A percentile compares a stretch with the other conserved stretches of the same genome.
phyloP scores from a whole-genome alignment of 495 filamentous ascomycete genomes.

The Corynascus novoguineensis region DNA sequence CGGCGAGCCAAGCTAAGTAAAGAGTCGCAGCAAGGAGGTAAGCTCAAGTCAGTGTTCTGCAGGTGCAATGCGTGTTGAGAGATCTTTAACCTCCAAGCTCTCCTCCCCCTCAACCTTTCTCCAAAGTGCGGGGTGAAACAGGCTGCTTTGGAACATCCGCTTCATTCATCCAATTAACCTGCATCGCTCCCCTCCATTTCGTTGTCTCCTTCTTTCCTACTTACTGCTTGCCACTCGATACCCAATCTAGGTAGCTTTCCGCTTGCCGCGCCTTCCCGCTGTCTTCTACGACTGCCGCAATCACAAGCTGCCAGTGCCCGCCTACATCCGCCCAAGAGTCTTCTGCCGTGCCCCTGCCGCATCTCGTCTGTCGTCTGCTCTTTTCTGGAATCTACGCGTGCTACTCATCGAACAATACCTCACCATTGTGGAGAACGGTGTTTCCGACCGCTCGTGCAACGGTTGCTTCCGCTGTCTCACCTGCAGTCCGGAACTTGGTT shows the following conservation, averaged over 20 bases:
- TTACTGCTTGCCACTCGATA: conserved; percentile 4
- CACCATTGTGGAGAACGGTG: too few species aligned
- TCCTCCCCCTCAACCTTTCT: conserved; percentile 3
- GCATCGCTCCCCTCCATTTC: conserved; percentile 24
- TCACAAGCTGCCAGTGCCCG: background rate
- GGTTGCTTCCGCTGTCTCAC: background rate
- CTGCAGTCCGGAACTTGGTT: conserved; percentile 2
- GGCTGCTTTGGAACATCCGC: conserved; percentile 16
- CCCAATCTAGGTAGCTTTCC: conserved; percentile 3
- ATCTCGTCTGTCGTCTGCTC: conserved; percentile 1
- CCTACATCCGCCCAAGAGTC: background rate
- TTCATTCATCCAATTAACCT: conserved; percentile 29
- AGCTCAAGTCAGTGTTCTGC: too few species aligned
- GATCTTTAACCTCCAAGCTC: conserved; percentile 15
- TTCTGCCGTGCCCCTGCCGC: conserved; percentile 17
- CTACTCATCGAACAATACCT: conserved; percentile 8
- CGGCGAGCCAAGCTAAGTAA: background rate
- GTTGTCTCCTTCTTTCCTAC: conserved; percentile 11
- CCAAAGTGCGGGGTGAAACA: conserved; percentile 31
- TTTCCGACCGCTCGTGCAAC: background rate
- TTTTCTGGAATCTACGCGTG: background rate
- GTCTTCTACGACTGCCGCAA: background rate
- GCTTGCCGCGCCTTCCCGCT: conserved; percentile 7
- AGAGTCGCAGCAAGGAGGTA: background rate
- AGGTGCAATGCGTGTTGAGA: too few species aligned